Evolutionary conservation across 768 basidiomycete species (phyloP).

Genomic region (Naematelia encephala): DNA sequence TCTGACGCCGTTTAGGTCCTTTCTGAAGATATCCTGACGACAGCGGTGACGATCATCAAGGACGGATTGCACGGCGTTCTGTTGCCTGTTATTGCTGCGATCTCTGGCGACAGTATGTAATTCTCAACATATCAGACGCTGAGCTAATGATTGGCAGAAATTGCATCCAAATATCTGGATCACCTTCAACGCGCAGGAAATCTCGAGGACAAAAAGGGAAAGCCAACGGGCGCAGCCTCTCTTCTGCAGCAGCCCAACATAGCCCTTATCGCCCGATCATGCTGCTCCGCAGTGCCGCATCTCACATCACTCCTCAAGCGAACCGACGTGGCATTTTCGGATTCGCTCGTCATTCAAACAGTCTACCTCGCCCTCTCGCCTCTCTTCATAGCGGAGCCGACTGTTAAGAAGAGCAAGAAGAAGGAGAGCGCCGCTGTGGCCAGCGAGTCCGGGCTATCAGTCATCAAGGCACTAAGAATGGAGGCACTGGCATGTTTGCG

Average conservation of each 20-base stretch:
- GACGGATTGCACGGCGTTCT: conserved; percentile 73
- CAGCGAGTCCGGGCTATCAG: conserved; percentile 55
- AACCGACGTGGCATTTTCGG: conserved; percentile 72
- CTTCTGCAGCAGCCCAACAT: conserved; percentile 31
- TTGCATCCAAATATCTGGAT: conserved; percentile 31
- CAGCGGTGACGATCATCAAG: conserved; percentile 70
- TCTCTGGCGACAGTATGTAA: conserved; percentile 29
- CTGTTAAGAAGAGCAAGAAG: conserved; percentile 58
- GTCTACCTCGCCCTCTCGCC: conserved; percentile 93
- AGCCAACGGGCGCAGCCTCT: conserved; percentile 17
- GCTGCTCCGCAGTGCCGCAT: conserved; percentile 68
- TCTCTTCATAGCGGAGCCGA: conserved; percentile 78
- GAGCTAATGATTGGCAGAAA: conserved; percentile 13
- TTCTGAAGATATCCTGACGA: conserved; percentile 88
- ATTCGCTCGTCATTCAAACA: conserved; percentile 82
- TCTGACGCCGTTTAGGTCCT: conserved; percentile 63
- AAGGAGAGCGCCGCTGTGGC: conserved; percentile 61
- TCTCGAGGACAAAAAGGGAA: conserved; percentile 1
- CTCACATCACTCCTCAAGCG: conserved; percentile 71
- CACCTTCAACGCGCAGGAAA: conserved; percentile 23
- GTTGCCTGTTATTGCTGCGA: conserved; percentile 79
- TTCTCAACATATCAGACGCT: not conserved
- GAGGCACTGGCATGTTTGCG: conserved; percentile 80
- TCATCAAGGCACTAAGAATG: conserved; percentile 75
- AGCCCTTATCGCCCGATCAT: conserved; percentile 61